Conservation (phyloP, 1,284 basidiomycete species). For the Pseudozyma flocculosa region DNA sequence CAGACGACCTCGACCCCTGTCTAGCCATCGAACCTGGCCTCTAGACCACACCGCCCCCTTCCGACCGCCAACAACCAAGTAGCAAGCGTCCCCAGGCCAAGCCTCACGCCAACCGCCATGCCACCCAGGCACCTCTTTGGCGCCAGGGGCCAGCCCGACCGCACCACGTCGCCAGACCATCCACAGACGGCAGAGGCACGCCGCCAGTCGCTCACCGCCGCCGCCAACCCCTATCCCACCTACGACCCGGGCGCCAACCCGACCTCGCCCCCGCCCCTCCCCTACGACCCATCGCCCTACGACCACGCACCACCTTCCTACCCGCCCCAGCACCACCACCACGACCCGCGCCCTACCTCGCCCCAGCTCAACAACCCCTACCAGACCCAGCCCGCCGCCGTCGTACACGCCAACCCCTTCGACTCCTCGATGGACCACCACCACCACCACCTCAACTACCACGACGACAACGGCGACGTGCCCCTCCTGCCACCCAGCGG, state of each 20-base stretch:
- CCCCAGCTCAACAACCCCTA: slow-evolving; percentile 30
- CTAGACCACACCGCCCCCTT: too few relatives aligned
- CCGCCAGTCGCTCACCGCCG: slow-evolving; percentile 6
- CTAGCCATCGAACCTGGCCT: too few relatives aligned
- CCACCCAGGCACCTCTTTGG: slow-evolving; percentile 27
- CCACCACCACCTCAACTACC: slow-evolving; percentile 14
- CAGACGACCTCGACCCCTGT: too few relatives aligned
- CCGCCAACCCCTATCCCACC: slow-evolving; percentile 29
- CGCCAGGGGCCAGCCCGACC: slow-evolving; percentile 13
- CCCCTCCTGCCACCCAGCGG: slow-evolving; percentile 36
- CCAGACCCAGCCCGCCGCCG: slow-evolving; percentile 10
- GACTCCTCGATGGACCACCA: neutral
- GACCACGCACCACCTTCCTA: slow-evolving; percentile 25
- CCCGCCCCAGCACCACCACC: slow-evolving; percentile 9
- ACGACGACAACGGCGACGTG: slow-evolving; percentile 19
- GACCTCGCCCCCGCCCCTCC: slow-evolving; percentile 17
- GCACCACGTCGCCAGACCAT: slow-evolving; percentile 5
- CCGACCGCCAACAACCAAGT: too few relatives aligned
- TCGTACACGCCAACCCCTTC: neutral
- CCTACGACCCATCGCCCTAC: slow-evolving; percentile 21
- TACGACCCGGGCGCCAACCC: slow-evolving; percentile 35
- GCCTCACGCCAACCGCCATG: too few relatives aligned
- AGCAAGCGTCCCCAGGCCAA: too few relatives aligned
- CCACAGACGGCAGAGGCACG: slow-evolving; percentile 15
- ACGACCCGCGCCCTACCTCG: slow-evolving; percentile 10